Evolutionary conservation across 106 monocot genomes (phyloP), one percentile per base, ranked within the genome.

Genomic region (Gastrodia elata): DNA sequence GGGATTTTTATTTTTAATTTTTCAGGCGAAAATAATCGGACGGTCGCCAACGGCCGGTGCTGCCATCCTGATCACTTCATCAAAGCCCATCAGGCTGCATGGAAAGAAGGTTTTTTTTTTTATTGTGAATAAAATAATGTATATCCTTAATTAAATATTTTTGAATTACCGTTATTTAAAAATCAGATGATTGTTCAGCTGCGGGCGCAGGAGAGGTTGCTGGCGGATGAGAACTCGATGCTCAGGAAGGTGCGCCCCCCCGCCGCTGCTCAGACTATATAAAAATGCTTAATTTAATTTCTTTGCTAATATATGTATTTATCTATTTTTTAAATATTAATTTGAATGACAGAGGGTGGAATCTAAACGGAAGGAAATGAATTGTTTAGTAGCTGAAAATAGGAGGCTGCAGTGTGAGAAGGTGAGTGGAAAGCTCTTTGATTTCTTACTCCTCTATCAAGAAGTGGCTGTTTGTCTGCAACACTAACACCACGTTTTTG

Each of bases 211-310:
- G 67, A 37, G 37, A 67, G 67, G 18, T 67, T 27, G n/a, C 20
- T 67, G 37, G 34, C 2, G 6, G 67, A 67, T 24, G 67, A 67
- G 67, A 37, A 38, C 67, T 14, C 34, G 6, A 38, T 36, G 67
- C 67, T 67, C 67, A 67, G 67, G 20, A 35, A 18, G 67, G 67
- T 67, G 4, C 18, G 67, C n/a, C n/a, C n/a, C n/a, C n/a, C n/a
- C n/a, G n/a, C n/a, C n/a, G n/a, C n/a, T 20, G 9, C 30, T 52
- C 10, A 61, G 32, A 30, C n/a, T n/a, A 32, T 32, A 30, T 61
- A 61, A 61, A 28, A n/a, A 32, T 13, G 11, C 3, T 30, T 10
- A 13, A 4, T 67, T 67, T 5, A n/a, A 13, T 20, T 20, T 36
- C 8, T 13, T 34, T 67, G 34, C n/a, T 9, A 18, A 10, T 67